Evolutionary conservation across 2,329 filamentous ascomycete genomes (phyloP), one percentile per base, ranked within the genome.

Genomic region (Ophiosphaerella herpotricha): DNA sequence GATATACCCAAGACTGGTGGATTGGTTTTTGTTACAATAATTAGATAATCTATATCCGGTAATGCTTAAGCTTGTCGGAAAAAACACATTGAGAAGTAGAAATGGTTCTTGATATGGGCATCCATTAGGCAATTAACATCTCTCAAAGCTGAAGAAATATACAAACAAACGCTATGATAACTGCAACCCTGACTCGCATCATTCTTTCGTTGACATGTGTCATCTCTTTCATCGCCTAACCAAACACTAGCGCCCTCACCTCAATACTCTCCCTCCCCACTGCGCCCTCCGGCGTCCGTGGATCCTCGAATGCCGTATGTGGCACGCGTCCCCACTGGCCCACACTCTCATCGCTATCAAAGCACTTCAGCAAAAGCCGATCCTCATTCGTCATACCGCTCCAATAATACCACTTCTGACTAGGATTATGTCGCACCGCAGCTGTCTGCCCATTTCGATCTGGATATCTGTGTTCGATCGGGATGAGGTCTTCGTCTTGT

Each of bases 241-340:
- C 89, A 79, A 96, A 96, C 0, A 96, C 88, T 71, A 96, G 78
- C 32, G 89, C 86, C 61, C 92, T 82, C 13, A 96, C 89, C 74
- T 97, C 92, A 68, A 97, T 96, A 69, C 91, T 96, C 78, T 96
- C 89, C 58, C 91, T 81, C 0, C 82, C 83, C 56, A 85, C 84
- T 4, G 88, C 90, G 39, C 86, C 88, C 14, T 80, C 75, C 2
- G 85, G 82, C 1, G 88, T 90, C 52, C 86, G 78, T 2, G 89
- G 87, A 69, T 96, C 88, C 34, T 81, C 77, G 73, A 96, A 97
- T 0, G 73, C 72, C 12, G 73, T 48, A 83, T 85, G 33, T 63
- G 77, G 79, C 52, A 80, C 78, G 29, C 77, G 68, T 21, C 76
- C 77, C 48, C 74, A 73, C 7, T 70, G 63, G 1, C 74, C 75